Evolutionary conservation across 2,329 filamentous ascomycete species (phyloP), one percentile per base, ranked within the genome.

Genomic region (Pseudopyricularia javanii): DNA sequence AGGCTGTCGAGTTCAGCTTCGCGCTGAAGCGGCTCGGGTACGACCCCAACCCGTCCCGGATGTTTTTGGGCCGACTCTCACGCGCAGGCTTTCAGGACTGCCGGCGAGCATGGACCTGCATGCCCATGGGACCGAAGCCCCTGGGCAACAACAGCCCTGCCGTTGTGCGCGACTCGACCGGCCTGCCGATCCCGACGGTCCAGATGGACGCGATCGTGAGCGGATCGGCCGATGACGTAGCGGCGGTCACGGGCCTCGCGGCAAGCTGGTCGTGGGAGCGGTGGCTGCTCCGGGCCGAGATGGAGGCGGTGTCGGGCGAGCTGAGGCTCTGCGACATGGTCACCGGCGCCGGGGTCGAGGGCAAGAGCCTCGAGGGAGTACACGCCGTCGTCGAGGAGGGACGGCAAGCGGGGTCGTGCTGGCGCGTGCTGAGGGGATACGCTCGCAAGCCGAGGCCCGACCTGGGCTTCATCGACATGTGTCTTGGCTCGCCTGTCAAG

Each of bases 211-310:
- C 83, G 17, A 75, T 80, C 63, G 73, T 81, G 0, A 66, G 68
- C n/a, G 86, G 86, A 7, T 86, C 79, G 60, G 89, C 86, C 0
- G 79, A 83, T 50, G 80, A 83, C 63, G 80, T 84, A 14, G 87
- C 88, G 2, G 82, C 79, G 60, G 74, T 95, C 58, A 86, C 87
- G 12, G 91, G 91, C 20, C 71, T 97, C 40, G 81, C 91, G 1
- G 93, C 89, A 4, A 84, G 86, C 26, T 93, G 90, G 83, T 83
- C 84, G 65, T 98, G 91, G 91, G 93, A 98, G 76, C 86, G 88
- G 66, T 98, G 93, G 93, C 79, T 97, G 66, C 71, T 96, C 59
- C 88, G 89, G 63, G 78, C 91, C 61, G 87, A 93, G 70, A 79
- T 85, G 70, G 91, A 96, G 73, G 93, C 79, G 67, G 74, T 74